Base-by-base conservation (phyloP, 2,329 filamentous ascomycete genomes). In the Colletotrichum endophyticum region DNA sequence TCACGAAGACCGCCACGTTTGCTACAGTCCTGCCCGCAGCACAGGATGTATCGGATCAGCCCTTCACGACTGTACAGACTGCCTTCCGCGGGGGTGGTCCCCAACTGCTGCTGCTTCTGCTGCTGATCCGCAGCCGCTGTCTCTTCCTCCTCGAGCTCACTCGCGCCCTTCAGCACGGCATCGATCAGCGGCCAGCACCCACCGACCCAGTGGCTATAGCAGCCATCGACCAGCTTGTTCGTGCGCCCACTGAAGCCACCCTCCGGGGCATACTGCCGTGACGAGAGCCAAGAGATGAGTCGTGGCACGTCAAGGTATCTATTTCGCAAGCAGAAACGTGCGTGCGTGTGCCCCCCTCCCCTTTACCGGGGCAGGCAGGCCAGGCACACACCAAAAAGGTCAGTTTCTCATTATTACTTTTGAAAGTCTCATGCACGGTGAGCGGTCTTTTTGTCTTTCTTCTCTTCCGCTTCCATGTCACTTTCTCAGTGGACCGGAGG, bases 161-260 rank as follows among this genome's bases (percentile, higher is more conserved):
- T 85, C 72, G 88, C 87, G 32, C 90, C 91, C 79, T 91, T 90
- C 74, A 97, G 86, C 71, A 93, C 93, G 73, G 95, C 95, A 87
- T 98, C 94, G 79, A 99, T 89, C 79, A 99, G 86, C 62, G 96
- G 94, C 95, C 96, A 99, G 87, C 96, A 99, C 71, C 94, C 95
- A 71, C 97, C 97, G 39, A 98, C 94, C 97, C 97, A 99, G 85
- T 98, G 96, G 83, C 95, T 98, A 87, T 99, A 99, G 87, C 97
- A 99, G 62, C 96, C 97, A 84, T 99, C 97, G 36, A 99, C 97
- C 36, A 99, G 90, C 87, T 99, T 99, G 89, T 99, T 99, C 32
- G 96, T 98, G 80, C 97, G 94, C 77, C 97, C 97, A 56, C 95
- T 94, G 82, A 98, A 96, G 44, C 97, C 97, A 78, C 96, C 96